Evolutionary conservation across 352 stramenopile species (phyloP).

Genomic region (Detonula confervacea): DNA sequence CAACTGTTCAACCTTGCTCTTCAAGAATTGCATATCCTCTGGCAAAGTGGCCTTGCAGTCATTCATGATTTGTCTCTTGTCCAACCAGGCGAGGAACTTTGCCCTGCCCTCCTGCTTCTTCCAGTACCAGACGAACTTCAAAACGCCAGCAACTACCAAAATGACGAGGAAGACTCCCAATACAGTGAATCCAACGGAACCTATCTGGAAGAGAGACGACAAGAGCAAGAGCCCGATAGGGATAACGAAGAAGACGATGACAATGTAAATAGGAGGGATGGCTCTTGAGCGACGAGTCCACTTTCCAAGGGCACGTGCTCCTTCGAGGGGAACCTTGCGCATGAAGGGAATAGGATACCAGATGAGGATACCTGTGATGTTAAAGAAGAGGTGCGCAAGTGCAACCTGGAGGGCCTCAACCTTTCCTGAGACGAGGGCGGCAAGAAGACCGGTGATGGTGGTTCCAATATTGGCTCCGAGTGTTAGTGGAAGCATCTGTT

Average conservation of each 20-base stretch:
- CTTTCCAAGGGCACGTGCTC: conserved; percentile 84
- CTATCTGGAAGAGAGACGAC: conserved; percentile 61
- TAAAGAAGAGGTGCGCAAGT: conserved; percentile 92
- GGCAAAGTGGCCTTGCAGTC: conserved; percentile 32
- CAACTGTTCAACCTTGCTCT: conserved; percentile 15
- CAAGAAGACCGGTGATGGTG: conserved; percentile 89
- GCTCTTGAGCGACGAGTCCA: conserved; percentile 63
- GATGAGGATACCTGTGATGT: conserved; percentile 89
- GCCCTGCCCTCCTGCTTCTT: conserved; percentile 53
- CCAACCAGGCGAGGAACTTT: conserved; percentile 26
- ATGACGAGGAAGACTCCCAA: conserved; percentile 66
- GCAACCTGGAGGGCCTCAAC: conserved; percentile 88
- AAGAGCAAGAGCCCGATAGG: conserved; percentile 72
- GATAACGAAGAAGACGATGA: conserved; percentile 75
- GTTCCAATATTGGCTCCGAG: conserved; percentile 92
- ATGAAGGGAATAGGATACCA: conserved; percentile 92
- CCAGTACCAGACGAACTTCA: conserved; percentile 68
- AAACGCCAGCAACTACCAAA: conserved; percentile 36
- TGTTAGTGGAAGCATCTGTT: conserved; percentile 88
- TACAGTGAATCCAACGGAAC: conserved; percentile 58
- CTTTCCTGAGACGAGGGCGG: conserved; percentile 88
- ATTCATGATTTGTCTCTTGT: conserved; percentile 34
- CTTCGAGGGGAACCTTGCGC: conserved; percentile 85
- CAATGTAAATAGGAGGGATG: conserved; percentile 83
- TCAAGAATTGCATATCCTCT: conserved; percentile 57